Evolutionary conservation across 2,329 filamentous ascomycete species (phyloP).

Genomic region (Sporothrix humicola): DNA sequence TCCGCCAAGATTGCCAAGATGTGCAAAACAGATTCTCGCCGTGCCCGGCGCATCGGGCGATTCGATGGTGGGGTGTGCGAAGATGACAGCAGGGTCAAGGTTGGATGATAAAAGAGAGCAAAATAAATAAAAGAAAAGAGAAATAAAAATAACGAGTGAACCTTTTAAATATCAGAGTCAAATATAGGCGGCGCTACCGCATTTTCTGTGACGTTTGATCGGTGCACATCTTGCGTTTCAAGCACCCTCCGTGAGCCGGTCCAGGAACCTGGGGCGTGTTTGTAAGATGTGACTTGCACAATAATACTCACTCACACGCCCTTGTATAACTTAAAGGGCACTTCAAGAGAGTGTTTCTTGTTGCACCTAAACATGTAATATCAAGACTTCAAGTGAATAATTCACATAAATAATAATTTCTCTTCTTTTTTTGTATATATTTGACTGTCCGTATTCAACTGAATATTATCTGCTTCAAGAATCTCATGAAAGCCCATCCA

Average conservation of each 20-base stretch:
- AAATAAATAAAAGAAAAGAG: not conserved
- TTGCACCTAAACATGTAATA: not conserved
- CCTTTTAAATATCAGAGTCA: not conserved
- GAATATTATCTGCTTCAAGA: too few relatives aligned
- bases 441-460: too few relatives aligned
- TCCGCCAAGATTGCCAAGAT: slow-evolving; percentile 28
- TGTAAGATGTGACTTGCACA: not conserved
- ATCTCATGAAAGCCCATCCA: too few relatives aligned
- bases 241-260: not conserved
- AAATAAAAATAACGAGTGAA: not conserved
- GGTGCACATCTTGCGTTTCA: slow-evolving; percentile 35
- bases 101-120: not conserved
- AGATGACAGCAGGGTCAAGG: not conserved
- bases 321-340: too few relatives aligned
- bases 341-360: not conserved
- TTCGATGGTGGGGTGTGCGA: not conserved
- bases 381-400: too few relatives aligned
- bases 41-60: slow-evolving; percentile 9
- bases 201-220: slow-evolving; percentile 35
- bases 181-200: slow-evolving; percentile 16
- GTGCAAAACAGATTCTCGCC: slow-evolving; percentile 24
- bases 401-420: too few relatives aligned
- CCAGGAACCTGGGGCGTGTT: slow-evolving; percentile 20
- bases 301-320: too few relatives aligned
- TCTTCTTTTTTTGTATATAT: too few relatives aligned